Conservation (phyloP, 2,329 filamentous ascomycete species). For the Aaosphaeria arxii region DNA sequence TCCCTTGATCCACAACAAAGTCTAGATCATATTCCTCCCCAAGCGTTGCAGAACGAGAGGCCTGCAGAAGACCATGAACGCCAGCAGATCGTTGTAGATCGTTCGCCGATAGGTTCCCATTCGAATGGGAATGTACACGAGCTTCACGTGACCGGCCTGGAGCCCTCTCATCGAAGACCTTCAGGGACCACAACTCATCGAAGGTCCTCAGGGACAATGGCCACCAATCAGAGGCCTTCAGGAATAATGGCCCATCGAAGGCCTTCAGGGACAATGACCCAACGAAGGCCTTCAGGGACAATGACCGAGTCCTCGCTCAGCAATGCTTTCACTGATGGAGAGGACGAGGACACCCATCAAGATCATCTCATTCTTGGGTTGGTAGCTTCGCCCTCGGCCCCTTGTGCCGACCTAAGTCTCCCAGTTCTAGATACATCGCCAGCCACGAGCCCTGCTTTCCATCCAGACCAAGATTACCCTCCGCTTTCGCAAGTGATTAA, state of each 20-base stretch:
- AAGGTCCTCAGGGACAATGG: too few relatives aligned
- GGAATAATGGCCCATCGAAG: not conserved
- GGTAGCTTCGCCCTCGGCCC: conserved; percentile 10
- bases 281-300: not conserved
- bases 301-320: conserved; percentile 5
- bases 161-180: not conserved
- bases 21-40: conserved; percentile 8
- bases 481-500: conserved; percentile 7
- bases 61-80: not conserved
- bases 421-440: conserved; percentile 1
- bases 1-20: conserved; percentile 12
- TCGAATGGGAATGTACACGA: not conserved
- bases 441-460: not conserved
- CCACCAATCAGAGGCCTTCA: too few relatives aligned
- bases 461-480: not conserved
- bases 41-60: not conserved
- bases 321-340: conserved; percentile 2
- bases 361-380: conserved; percentile 14
- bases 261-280: too few relatives aligned
- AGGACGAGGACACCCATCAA: conserved; percentile 5
- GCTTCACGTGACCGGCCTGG: not conserved
- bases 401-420: not conserved
- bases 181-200: not conserved
- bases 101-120: too few relatives aligned
- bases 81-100: too few relatives aligned